A percentile compares a stretch with the other conserved stretches of the same genome.
These are phyloP conservation scores for Termitomyces sp. DNA, from an alignment of 768 basidiomycete species.

Conservation along the genomic window DNA sequence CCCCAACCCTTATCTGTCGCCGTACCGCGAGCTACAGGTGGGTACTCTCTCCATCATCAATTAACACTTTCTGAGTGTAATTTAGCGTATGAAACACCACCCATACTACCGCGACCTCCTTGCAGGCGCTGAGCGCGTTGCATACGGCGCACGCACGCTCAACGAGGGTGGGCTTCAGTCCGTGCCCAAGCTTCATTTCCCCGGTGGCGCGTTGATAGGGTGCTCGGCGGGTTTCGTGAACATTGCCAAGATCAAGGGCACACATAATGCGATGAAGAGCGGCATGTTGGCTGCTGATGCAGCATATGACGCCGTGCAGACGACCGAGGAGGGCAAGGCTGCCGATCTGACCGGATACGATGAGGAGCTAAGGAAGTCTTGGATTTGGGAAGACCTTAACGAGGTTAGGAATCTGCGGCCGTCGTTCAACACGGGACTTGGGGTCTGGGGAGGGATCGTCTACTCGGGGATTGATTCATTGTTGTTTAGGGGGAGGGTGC, in stretches of 20 bases:
- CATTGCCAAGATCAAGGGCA: slow-evolving; percentile 96
- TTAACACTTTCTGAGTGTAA: not conserved
- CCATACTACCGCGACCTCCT: slow-evolving; percentile 85
- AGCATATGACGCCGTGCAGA: slow-evolving; percentile 57
- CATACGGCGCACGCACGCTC: slow-evolving; percentile 85
- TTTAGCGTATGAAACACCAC: slow-evolving; percentile 86
- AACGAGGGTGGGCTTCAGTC: slow-evolving; percentile 95
- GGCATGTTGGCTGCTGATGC: slow-evolving; percentile 96
- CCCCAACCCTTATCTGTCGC: slow-evolving; percentile 86
- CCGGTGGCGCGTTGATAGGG: slow-evolving; percentile 91
- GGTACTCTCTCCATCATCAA: slow-evolving; percentile 13
- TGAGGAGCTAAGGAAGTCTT: slow-evolving; percentile 61
- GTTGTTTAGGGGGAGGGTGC: slow-evolving; percentile 77
- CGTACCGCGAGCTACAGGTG: slow-evolving; percentile 91
- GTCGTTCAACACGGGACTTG: slow-evolving; percentile 76
- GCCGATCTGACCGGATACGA: slow-evolving; percentile 76
- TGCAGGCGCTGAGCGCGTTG: slow-evolving; percentile 66
- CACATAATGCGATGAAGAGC: slow-evolving; percentile 98
- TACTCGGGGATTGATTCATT: slow-evolving; percentile 90
- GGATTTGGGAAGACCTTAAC: slow-evolving; percentile 81
- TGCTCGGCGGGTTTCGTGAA: slow-evolving; percentile 97
- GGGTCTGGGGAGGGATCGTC: slow-evolving; percentile 80
- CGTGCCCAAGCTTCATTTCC: slow-evolving; percentile 79
- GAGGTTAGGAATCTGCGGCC: slow-evolving; percentile 92
- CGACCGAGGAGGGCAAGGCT: slow-evolving; percentile 16